Conservation (phyloP, 768 basidiomycete genomes). For the Lactarius hengduanensis region DNA sequence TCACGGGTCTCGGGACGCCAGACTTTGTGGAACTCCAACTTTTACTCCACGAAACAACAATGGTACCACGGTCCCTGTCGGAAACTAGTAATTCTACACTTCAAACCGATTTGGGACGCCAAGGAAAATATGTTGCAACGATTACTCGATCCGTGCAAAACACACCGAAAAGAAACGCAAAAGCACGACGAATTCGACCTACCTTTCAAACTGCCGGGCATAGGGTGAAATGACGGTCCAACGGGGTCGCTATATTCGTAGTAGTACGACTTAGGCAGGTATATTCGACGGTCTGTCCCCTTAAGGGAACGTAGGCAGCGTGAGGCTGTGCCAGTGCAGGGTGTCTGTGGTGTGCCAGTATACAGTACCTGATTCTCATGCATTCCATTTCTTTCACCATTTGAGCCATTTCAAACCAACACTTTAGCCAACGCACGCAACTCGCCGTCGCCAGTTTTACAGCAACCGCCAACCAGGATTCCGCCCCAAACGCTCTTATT, state of each 20-base stretch:
- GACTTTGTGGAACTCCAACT: neutral
- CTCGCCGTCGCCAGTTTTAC: slow-evolving; percentile 55
- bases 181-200: too few species aligned
- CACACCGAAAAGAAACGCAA: too few species aligned
- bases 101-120: too few species aligned
- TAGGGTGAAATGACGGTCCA: neutral
- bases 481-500: slow-evolving; percentile 44
- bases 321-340: too few species aligned
- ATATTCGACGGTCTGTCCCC: too few species aligned
- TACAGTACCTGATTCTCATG: slow-evolving; percentile 13
- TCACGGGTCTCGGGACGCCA: neutral
- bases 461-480: slow-evolving; percentile 68
- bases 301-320: neutral
- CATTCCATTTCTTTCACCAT: neutral
- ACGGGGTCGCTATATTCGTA: neutral
- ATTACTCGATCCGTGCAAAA: too few species aligned
- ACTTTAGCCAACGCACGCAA: slow-evolving; percentile 36
- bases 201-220: too few species aligned
- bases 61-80: too few species aligned
- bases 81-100: too few species aligned
- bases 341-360: too few species aligned
- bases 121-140: too few species aligned
- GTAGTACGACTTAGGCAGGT: neutral
- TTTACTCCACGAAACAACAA: too few species aligned
- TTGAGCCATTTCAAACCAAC: neutral